A percentile compares a stretch with the other conserved stretches of the same genome.
Evolutionary conservation across 106 monocot species (phyloP).

Genomic region (Amphibolis antarctica): DNA sequence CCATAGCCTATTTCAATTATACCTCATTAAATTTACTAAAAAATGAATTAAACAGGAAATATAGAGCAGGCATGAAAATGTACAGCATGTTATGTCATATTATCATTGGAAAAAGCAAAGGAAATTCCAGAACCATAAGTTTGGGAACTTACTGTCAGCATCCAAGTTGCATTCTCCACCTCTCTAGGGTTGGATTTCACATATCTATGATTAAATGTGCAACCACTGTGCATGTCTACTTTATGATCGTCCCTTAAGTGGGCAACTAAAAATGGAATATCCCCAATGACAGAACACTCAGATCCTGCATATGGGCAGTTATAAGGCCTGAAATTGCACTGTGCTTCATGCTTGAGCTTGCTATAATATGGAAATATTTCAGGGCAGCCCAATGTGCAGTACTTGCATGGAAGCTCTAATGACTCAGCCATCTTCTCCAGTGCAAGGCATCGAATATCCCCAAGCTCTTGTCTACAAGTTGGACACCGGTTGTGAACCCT

Average conservation of each 20-base stretch:
- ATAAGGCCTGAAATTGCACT: conserved; percentile 72
- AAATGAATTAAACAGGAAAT: no score
- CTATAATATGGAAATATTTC: conserved; percentile 78
- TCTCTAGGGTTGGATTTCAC: conserved; percentile 76
- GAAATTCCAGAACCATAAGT: no score
- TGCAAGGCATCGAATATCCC: conserved; percentile 81
- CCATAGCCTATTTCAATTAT: no score
- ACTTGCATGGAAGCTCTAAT: conserved; percentile 82
- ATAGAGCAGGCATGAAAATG: no score
- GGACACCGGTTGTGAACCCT: conserved; percentile 80
- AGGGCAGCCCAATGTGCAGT: conserved; percentile 56
- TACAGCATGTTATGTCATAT: no score
- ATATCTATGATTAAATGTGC: conserved; percentile 88
- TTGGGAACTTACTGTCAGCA: conserved; percentile 88
- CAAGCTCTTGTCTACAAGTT: conserved; percentile 80
- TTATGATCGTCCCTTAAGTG: conserved; percentile 84
- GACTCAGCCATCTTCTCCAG: conserved; percentile 90
- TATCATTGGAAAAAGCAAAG: no score
- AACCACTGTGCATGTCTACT: conserved; percentile 85
- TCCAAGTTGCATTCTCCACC: conserved; percentile 94
- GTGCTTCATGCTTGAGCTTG: conserved; percentile 71
- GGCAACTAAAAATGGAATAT: conserved; percentile 60
- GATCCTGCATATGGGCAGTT: conserved; percentile 90
- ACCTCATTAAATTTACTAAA: no score
- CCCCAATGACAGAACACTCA: conserved; percentile 62